Percentiles rank a stretch among this genome's conserved stretches.
Conservation (phyloP, 345 rosid species). For the Garcia nutans region DNA sequence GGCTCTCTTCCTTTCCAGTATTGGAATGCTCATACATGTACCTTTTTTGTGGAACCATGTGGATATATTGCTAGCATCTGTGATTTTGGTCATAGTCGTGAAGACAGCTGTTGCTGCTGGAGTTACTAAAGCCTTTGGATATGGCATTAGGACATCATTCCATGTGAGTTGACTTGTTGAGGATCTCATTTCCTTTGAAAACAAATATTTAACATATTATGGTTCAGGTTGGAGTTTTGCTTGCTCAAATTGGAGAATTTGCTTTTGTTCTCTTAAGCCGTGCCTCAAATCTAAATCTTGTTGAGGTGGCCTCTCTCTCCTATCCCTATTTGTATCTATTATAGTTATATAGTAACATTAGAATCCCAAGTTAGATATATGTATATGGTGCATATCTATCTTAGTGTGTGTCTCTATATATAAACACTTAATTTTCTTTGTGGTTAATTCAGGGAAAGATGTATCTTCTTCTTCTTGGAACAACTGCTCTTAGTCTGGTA, state of each 20-base stretch:
- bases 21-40: slow-evolving; percentile 97
- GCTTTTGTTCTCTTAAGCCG: slow-evolving; percentile 94
- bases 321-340: neutral
- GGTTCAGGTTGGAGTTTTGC: slow-evolving; percentile 76
- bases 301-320: slow-evolving; percentile 55
- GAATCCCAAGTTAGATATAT: neutral
- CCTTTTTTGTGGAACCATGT: slow-evolving; percentile 98
- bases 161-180: slow-evolving; percentile 55
- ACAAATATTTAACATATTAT: neutral
- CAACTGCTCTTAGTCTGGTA: slow-evolving; percentile 95
- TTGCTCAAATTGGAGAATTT: slow-evolving; percentile 99
- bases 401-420: neutral
- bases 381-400: neutral
- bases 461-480: slow-evolving; percentile 98
- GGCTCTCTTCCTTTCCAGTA: slow-evolving; percentile 95
- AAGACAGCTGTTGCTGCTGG: slow-evolving; percentile 77
- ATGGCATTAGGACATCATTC: slow-evolving; percentile 78
- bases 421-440: neutral
- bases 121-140: slow-evolving; percentile 76
- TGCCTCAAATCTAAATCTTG: slow-evolving; percentile 90
- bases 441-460: slow-evolving; percentile 77
- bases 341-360: neutral
- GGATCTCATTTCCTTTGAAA: neutral
- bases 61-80: slow-evolving; percentile 94
- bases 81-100: slow-evolving; percentile 82